phyloP scores from a whole-genome alignment of 148 eudicot species.

The Amaranthus palmeri region DNA sequence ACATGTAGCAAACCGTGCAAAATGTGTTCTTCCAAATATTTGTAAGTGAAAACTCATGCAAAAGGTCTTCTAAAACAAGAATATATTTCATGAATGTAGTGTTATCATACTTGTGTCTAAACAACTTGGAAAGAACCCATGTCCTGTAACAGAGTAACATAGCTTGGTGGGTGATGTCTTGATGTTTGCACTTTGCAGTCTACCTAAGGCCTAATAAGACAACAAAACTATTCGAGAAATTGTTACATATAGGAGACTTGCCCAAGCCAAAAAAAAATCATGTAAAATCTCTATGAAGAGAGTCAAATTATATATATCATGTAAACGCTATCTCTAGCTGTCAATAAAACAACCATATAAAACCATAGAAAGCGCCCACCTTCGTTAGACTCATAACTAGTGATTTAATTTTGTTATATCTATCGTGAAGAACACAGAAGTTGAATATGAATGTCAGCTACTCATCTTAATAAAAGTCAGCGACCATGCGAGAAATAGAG shows the following conservation, averaged over 20 bases:
- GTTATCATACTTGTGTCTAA: no score
- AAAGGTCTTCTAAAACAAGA: no score
- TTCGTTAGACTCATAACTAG: neutral
- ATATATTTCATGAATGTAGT: no score
- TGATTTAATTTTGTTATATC: neutral
- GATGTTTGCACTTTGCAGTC: neutral
- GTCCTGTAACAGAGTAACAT: no score
- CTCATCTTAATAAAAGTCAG: neutral
- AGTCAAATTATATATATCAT: neutral
- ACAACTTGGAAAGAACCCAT: no score
- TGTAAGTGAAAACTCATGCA: no score
- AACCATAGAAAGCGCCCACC: neutral
- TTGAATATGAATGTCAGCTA: neutral
- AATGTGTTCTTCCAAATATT: no score
- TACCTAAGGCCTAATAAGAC: neutral
- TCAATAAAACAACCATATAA: neutral
- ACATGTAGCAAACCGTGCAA: no score
- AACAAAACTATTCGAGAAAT: neutral
- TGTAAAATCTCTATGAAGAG: neutral
- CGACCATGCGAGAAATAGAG: neutral
- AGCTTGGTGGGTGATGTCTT: neutral
- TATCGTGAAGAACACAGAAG: neutral
- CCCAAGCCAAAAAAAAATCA: neutral
- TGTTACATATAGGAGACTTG: neutral
- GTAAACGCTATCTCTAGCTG: neutral